Evolutionary conservation across 371 early-diverging fungal genomes (phyloP).

Genomic region (Vairimorpha ceranae): DNA sequence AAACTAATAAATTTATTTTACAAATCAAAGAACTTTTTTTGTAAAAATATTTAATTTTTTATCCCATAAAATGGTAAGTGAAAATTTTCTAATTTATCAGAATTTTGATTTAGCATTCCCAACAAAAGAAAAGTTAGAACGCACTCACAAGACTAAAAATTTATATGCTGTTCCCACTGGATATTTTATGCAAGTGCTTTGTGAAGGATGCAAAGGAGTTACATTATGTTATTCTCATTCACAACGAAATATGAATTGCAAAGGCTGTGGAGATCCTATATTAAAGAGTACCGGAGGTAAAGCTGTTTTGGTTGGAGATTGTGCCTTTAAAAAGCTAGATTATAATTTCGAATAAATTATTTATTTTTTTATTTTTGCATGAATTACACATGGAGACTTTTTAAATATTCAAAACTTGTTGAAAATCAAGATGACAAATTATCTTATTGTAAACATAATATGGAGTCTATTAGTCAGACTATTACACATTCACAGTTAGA

Average conservation of each 20-base stretch:
- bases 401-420: constrained; percentile 36
- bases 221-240: constrained; percentile 96
- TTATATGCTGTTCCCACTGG: constrained; percentile 96
- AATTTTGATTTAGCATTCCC: constrained; percentile 88
- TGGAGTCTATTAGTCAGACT: constrained; percentile 15
- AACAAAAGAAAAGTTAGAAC: constrained; percentile 77
- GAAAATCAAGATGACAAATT: neutral
- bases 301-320: constrained; percentile 65
- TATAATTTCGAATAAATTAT: constrained; percentile 27
- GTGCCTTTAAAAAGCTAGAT: constrained; percentile 47
- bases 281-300: constrained; percentile 97
- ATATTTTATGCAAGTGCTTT: constrained; percentile 99
- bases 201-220: constrained; percentile 84
- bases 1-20: neutral
- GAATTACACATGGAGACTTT: constrained; percentile 36
- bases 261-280: constrained; percentile 82
- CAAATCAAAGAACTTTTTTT: neutral
- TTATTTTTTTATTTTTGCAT: neutral
- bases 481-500: constrained; percentile 27
- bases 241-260: constrained; percentile 89
- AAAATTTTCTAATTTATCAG: neutral
- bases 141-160: constrained; percentile 94
- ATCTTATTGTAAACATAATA: constrained; percentile 16
- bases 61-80: constrained; percentile 20
- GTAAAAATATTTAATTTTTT: neutral